phyloP scores from a whole-genome alignment of 345 rosid genomes.

The Balakata baccata region DNA sequence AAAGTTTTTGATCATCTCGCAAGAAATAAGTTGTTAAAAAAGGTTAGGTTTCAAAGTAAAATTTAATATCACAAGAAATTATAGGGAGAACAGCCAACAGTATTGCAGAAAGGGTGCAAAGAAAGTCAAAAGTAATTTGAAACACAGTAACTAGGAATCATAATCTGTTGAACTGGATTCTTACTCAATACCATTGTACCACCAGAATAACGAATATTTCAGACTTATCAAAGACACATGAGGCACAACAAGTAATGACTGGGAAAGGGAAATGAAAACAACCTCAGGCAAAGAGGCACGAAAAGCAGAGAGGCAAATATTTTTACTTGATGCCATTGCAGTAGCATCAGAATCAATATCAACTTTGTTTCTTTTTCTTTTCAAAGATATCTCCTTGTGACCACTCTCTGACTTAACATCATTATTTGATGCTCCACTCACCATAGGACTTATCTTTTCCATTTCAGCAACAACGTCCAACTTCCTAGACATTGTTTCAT shows the following conservation, averaged over 20 bases:
- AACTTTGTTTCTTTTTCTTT: constrained; percentile 42
- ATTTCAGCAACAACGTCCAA: constrained; percentile 32
- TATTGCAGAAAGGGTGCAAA: neutral
- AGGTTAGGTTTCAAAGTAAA: neutral
- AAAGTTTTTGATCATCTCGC: neutral
- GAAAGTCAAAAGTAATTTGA: neutral
- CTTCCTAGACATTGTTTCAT: constrained; percentile 16
- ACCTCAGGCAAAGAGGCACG: constrained; percentile 33
- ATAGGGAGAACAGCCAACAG: neutral
- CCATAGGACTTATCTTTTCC: constrained; percentile 11
- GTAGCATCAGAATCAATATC: constrained; percentile 36
- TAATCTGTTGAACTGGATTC: neutral
- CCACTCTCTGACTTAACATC: constrained; percentile 33
- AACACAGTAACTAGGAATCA: neutral
- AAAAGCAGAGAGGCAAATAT: constrained; percentile 22
- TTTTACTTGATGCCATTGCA: constrained; percentile 25
- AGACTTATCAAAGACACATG: neutral
- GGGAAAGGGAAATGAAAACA: constrained; percentile 12
- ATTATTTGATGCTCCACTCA: constrained; percentile 14
- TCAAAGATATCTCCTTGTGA: constrained; percentile 23
- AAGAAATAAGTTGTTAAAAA: neutral
- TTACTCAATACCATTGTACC: neutral
- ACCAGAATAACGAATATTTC: neutral
- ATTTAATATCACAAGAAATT: neutral
- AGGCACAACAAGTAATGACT: neutral